A percentile compares a stretch with the other conserved stretches of the same genome.
Conservation (phyloP, 1,139 yeast genomes). For the Lodderomyces margitis region DNA sequence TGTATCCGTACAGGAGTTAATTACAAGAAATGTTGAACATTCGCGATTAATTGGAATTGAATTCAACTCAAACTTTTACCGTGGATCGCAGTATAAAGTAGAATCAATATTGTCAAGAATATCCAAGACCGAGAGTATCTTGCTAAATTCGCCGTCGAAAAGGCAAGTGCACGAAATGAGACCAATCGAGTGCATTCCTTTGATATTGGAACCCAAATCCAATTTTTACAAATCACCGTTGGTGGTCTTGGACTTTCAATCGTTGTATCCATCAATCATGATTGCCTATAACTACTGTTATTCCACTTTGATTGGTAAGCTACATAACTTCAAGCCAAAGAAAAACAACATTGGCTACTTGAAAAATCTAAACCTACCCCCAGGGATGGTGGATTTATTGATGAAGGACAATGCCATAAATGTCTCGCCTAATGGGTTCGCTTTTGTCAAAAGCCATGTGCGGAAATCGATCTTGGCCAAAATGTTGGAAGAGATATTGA, state of each 20-base stretch:
- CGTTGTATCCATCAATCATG: slow-evolving; percentile 87
- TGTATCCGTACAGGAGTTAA: slow-evolving; percentile 60
- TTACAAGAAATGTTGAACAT: slow-evolving; percentile 75
- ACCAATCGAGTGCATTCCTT: slow-evolving; percentile 83
- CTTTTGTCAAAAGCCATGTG: slow-evolving; percentile 64
- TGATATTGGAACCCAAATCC: slow-evolving; percentile 89
- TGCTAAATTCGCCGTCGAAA: slow-evolving; percentile 78
- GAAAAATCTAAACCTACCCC: slow-evolving; percentile 46
- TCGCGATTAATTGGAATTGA: slow-evolving; percentile 88
- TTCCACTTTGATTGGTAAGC: slow-evolving; percentile 78
- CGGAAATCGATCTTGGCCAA: slow-evolving; percentile 75
- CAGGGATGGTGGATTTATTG: slow-evolving; percentile 56
- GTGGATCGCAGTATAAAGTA: slow-evolving; percentile 94
- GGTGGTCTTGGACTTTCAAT: slow-evolving; percentile 87
- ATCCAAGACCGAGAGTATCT: slow-evolving; percentile 69
- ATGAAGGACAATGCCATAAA: slow-evolving; percentile 49
- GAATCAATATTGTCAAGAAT: slow-evolving; percentile 78
- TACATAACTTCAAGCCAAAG: slow-evolving; percentile 48
- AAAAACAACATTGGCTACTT: slow-evolving; percentile 40
- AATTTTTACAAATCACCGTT: slow-evolving; percentile 85
- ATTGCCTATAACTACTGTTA: slow-evolving; percentile 92
- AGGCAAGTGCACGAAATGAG: slow-evolving; percentile 80
- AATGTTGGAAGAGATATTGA: slow-evolving; percentile 81
- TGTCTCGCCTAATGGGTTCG: slow-evolving; percentile 84
- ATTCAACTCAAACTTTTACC: slow-evolving; percentile 77